Conservation (phyloP, 306 rosid species). For the Fagus crenata region DNA sequence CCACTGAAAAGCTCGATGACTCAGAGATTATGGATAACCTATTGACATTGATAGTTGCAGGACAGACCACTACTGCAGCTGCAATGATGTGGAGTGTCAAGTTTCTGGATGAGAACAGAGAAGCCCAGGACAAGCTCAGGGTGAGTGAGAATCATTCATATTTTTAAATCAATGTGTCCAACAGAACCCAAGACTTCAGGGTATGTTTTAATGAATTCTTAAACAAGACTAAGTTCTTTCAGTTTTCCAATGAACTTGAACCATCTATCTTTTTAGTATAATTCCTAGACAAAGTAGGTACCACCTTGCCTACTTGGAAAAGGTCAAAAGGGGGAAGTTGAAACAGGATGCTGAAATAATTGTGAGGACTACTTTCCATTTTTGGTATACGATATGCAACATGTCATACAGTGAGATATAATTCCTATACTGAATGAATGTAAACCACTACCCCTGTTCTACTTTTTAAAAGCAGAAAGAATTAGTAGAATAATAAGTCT, state of each 20-base stretch:
- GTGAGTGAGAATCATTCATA: conserved; percentile 42
- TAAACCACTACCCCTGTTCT: neutral
- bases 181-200: conserved; percentile 1
- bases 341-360: neutral
- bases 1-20: conserved; percentile 59
- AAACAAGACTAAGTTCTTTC: neutral
- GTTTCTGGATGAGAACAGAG: conserved; percentile 62
- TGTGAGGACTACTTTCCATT: neutral
- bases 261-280: neutral
- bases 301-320: neutral
- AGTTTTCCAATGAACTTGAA: neutral
- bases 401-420: no score
- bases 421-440: neutral
- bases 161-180: neutral
- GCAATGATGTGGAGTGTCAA: conserved; percentile 84
- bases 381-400: no score
- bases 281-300: neutral
- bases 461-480: neutral
- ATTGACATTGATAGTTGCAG: conserved; percentile 62
- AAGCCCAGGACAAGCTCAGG: conserved; percentile 55
- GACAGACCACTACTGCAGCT: conserved; percentile 74
- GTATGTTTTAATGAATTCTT: neutral
- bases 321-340: neutral
- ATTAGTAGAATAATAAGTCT: neutral
- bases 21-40: conserved; percentile 66